Conservation (phyloP, 2,329 filamentous ascomycete genomes). For the Fusarium concolor region DNA sequence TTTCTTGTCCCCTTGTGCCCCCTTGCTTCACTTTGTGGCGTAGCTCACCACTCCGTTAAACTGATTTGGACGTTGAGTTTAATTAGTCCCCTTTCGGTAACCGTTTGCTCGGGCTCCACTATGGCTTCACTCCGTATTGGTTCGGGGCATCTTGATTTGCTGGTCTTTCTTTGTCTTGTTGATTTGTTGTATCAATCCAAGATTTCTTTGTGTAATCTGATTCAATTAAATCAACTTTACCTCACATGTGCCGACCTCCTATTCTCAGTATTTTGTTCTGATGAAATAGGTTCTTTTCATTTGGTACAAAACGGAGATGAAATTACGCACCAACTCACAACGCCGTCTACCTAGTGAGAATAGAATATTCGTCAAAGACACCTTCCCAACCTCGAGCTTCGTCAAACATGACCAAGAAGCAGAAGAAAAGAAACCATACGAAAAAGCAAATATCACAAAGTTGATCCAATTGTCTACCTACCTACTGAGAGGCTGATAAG, state of each 20-base stretch:
- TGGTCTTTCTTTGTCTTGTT: neutral
- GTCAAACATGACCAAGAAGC: neutral
- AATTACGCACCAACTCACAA: neutral
- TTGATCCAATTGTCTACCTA: too few species aligned
- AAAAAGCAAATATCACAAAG: neutral
- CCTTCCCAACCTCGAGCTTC: neutral
- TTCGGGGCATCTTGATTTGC: too few species aligned
- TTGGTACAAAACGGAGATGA: neutral
- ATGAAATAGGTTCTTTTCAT: neutral
- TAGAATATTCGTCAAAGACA: neutral
- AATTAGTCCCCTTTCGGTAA: slow-evolving; percentile 21
- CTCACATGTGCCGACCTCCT: neutral
- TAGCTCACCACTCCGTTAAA: slow-evolving; percentile 14
- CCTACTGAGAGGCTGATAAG: too few species aligned
- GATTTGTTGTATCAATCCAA: slow-evolving; percentile 1
- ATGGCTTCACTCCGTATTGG: neutral
- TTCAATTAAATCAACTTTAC: neutral
- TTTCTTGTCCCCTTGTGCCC: slow-evolving; percentile 9
- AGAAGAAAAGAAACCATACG: neutral
- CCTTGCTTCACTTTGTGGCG: slow-evolving; percentile 37
- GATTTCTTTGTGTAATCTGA: neutral
- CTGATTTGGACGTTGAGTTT: neutral
- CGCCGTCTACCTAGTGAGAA: neutral
- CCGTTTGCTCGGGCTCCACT: slow-evolving; percentile 21
- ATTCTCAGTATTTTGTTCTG: neutral